phyloP scores from a whole-genome alignment of 192 early-diverging fungal genomes.

The Backusella sp. region DNA sequence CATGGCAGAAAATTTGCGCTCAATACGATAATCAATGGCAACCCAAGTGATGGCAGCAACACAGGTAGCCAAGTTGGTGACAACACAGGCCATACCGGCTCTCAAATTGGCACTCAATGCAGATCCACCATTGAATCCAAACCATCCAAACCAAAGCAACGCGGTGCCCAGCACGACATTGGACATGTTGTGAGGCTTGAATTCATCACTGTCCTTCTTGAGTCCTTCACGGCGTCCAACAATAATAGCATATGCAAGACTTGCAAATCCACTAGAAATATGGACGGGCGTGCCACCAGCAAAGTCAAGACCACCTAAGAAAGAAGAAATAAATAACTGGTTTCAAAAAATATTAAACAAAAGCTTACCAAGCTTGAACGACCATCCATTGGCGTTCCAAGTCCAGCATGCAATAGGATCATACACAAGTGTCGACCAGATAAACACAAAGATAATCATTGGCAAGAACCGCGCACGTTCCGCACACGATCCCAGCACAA shows the following conservation, averaged over 20 bases:
- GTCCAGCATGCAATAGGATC: slow-evolving; percentile 94
- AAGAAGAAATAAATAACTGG: no score
- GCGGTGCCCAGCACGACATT: slow-evolving; percentile 73
- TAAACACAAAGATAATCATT: slow-evolving; percentile 84
- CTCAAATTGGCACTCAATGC: slow-evolving; percentile 77
- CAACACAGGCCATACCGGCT: slow-evolving; percentile 80
- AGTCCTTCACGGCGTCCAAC: slow-evolving; percentile 80
- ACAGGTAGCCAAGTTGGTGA: slow-evolving; percentile 84
- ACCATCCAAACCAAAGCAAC: slow-evolving; percentile 19
- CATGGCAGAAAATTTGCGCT: slow-evolving; percentile 81
- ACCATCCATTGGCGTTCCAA: slow-evolving; percentile 87
- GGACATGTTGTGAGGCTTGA: slow-evolving; percentile 86
- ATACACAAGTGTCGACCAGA: slow-evolving; percentile 94
- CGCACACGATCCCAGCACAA: slow-evolving; percentile 87
- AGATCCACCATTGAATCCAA: slow-evolving; percentile 91
- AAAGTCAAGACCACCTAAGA: slow-evolving; percentile 74
- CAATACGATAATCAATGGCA: slow-evolving; percentile 73
- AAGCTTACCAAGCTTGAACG: slow-evolving; percentile 52
- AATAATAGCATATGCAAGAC: slow-evolving; percentile 84
- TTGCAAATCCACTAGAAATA: slow-evolving; percentile 87
- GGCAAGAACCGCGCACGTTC: slow-evolving; percentile 89
- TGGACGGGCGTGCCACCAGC: slow-evolving; percentile 96
- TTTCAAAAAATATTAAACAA: background rate
- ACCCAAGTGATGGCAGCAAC: slow-evolving; percentile 85
- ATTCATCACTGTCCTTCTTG: slow-evolving; percentile 41